Evolutionary conservation across 495 filamentous ascomycete species (phyloP).

Genomic region (Podospora anserina): DNA sequence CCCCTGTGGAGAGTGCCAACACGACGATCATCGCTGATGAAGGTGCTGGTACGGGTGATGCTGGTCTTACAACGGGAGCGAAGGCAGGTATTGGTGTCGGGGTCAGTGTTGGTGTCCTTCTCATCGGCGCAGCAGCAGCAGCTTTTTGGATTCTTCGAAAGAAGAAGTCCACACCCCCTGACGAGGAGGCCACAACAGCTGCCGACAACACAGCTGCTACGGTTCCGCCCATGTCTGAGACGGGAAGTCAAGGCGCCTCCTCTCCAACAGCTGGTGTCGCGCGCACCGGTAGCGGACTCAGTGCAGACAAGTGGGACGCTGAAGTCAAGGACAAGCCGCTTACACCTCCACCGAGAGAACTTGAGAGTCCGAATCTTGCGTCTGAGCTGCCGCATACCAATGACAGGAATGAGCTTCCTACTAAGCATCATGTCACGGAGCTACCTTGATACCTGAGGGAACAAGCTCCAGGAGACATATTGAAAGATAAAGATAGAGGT

Average conservation of each 20-base stretch:
- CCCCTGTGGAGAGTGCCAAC: conserved; percentile 2
- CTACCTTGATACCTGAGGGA: conserved; percentile 8
- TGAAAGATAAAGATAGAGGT: no score
- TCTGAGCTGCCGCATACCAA: conserved; percentile 7
- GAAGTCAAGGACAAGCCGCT: conserved; percentile 9
- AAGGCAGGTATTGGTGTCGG: conserved; percentile 24
- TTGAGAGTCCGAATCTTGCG: conserved; percentile 13
- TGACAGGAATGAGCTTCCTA: conserved; percentile 14
- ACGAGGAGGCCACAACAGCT: neutral
- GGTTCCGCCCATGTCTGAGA: neutral
- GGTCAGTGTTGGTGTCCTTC: conserved; percentile 12
- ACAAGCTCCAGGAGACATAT: no score
- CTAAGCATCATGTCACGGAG: conserved; percentile 8
- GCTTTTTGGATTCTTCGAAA: conserved; percentile 13
- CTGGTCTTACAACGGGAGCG: conserved; percentile 19
- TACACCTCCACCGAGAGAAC: conserved; percentile 14
- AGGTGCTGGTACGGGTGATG: conserved; percentile 1
- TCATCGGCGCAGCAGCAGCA: conserved; percentile 12
- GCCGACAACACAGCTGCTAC: neutral
- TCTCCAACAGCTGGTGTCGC: neutral
- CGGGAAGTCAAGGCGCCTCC: neutral
- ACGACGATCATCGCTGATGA: neutral
- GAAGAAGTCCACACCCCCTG: conserved; percentile 7
- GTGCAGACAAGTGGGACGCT: conserved; percentile 9
- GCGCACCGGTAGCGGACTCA: conserved; percentile 7